phyloP scores from a whole-genome alignment of 306 rosid genomes.

The Phaseolus lunatus region DNA sequence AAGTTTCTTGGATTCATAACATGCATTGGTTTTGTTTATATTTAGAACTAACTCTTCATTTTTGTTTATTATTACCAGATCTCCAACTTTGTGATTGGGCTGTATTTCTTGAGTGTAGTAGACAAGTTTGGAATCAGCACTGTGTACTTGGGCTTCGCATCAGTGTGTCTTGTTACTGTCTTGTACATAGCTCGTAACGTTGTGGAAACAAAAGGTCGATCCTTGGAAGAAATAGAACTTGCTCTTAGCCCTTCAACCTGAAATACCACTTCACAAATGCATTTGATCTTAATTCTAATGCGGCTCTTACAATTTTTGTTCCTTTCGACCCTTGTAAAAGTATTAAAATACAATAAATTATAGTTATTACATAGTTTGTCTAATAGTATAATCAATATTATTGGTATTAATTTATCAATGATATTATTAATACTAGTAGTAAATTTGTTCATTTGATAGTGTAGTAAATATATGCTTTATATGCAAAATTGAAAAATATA shows the following conservation, averaged over 20 bases:
- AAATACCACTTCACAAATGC: slow-evolving; percentile 10
- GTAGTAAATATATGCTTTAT: too few species aligned
- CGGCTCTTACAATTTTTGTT: background rate
- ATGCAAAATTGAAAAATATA: too few species aligned
- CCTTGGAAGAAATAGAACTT: slow-evolving; percentile 85
- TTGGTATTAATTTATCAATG: too few species aligned
- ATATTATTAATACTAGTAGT: too few species aligned
- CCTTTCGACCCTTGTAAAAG: slow-evolving; percentile 4
- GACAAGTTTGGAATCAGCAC: slow-evolving; percentile 79
- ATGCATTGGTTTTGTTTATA: background rate
- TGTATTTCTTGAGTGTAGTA: slow-evolving; percentile 86
- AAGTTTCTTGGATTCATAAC: background rate
- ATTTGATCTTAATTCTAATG: slow-evolving; percentile 1
- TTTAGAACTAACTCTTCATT: background rate
- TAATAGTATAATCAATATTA: too few species aligned
- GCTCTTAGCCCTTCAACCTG: slow-evolving; percentile 62
- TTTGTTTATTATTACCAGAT: slow-evolving; percentile 55
- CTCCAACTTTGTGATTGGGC: slow-evolving; percentile 83
- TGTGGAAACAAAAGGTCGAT: slow-evolving; percentile 90
- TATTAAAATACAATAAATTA: too few species aligned
- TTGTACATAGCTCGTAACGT: slow-evolving; percentile 72
- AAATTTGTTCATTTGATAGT: too few species aligned
- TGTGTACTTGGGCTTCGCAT: slow-evolving; percentile 74
- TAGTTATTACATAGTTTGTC: too few species aligned
- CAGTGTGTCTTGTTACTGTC: slow-evolving; percentile 73